Evolutionary conservation across 2,329 filamentous ascomycete genomes (phyloP), one percentile per base, ranked within the genome.

Genomic region (Nectriaceae sp.): DNA sequence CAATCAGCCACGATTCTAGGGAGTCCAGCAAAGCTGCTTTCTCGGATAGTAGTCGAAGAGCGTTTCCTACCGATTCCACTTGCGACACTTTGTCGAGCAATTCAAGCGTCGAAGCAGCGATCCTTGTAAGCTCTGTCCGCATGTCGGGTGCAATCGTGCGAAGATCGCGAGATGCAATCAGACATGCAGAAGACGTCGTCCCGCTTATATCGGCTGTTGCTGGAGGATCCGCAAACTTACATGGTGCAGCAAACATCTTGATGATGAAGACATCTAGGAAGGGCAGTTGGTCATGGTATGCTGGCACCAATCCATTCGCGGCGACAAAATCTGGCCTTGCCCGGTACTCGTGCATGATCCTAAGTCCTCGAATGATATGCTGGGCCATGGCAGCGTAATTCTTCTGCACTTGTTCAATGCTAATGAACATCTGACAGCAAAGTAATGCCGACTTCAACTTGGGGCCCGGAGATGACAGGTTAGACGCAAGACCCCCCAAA

Each of bases 341-440:
- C 13, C 65, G 65, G 42, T 70, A 64, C 54, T 75, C 66, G 50
- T 62, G 67, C 67, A 75, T 71, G 54, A 76, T 75, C n/a, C 58
- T 61, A 38, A 76, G 65, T 46, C 74, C 74, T 45, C 53, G 69
- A 54, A 73, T 63, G 19, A 75, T 68, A 46, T 76, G 74, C 38
- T 71, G 69, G 35, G 63, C 67, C 71, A 75, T 73, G 31, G 70
- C 65, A 50, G 61, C 49, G 31, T 68, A 73, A 45, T 75, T 72
- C 4, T 61, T 58, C 22, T 63, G 63, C 44, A 71, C 66, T 61
- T 76, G 72, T 55, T 76, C 73, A 47, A 76, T 75, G 54, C 74
- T 75, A 55, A 76, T 75, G 52, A 76, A 69, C 35, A 75, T 57
- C 52, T 75, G 71, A 55, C 74, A 77, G 62, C 74, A 77, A 48